Conservation (phyloP, 1,284 basidiomycete genomes). For the Tilletia caries region DNA sequence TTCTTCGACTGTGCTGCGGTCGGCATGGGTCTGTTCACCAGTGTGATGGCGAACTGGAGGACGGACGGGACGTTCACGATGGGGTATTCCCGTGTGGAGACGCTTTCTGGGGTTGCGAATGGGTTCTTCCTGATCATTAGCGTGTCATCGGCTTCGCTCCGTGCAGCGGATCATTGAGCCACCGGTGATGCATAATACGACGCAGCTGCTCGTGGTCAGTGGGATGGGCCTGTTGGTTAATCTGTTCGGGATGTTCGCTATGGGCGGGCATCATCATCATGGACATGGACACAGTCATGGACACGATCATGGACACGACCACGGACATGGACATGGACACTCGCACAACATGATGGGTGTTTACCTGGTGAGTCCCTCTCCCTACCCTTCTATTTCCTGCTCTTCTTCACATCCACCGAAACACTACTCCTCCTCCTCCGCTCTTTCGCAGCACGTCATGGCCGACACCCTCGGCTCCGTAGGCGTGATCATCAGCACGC, state of each 20-base stretch:
- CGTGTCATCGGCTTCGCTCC: slow-evolving; percentile 92
- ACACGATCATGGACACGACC: slow-evolving; percentile 56
- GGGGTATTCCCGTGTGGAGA: slow-evolving; percentile 97
- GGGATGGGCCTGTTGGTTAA: slow-evolving; percentile 86
- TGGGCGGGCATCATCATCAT: slow-evolving; percentile 62
- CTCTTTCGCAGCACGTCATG: slow-evolving; percentile 56
- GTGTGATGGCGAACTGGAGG: slow-evolving; percentile 96
- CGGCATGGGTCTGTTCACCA: slow-evolving; percentile 89
- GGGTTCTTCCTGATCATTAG: slow-evolving; percentile 96
- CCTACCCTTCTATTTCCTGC: slow-evolving; percentile 44
- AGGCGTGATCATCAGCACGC: slow-evolving; percentile 95
- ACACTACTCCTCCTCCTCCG: slow-evolving; percentile 20
- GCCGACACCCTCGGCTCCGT: slow-evolving; percentile 71
- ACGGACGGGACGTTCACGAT: slow-evolving; percentile 92
- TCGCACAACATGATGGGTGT: slow-evolving; percentile 99
- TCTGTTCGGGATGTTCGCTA: slow-evolving; percentile 97
- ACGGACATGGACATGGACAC: slow-evolving; percentile 61
- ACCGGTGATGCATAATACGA: slow-evolving; percentile 90
- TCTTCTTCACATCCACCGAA: background rate
- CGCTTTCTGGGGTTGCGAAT: slow-evolving; percentile 95
- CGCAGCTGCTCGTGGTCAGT: slow-evolving; percentile 84
- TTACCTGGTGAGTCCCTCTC: slow-evolving; percentile 66
- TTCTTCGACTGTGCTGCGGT: slow-evolving; percentile 98
- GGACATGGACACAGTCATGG: slow-evolving; percentile 31
- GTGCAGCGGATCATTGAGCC: slow-evolving; percentile 92